Conservation (phyloP, 441 rosid species). For the Breynia disticha region DNA sequence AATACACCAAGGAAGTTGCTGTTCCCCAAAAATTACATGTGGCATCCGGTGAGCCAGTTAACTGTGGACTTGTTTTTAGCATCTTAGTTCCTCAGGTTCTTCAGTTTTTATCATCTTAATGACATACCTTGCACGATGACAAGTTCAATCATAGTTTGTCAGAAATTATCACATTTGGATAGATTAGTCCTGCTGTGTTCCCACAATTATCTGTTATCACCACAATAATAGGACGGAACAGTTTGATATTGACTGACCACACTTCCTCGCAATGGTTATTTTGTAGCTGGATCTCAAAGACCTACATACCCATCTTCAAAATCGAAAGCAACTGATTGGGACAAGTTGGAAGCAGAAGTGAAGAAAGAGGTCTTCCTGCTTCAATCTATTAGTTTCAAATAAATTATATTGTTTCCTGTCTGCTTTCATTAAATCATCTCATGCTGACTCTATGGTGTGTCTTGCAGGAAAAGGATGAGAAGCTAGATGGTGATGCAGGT, state of each 20-base stretch:
- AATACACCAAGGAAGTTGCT: slow-evolving; percentile 26
- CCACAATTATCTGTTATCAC: too few relatives aligned
- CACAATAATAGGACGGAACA: too few relatives aligned
- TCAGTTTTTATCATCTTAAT: neutral
- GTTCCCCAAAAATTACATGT: slow-evolving; percentile 6
- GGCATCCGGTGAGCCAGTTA: slow-evolving; percentile 8
- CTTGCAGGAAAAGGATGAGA: slow-evolving; percentile 80
- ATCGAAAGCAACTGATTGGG: slow-evolving; percentile 68
- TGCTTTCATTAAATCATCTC: neutral
- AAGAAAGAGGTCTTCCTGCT: slow-evolving; percentile 50
- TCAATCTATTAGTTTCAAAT: neutral
- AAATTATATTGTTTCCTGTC: neutral
- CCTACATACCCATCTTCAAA: slow-evolving; percentile 61
- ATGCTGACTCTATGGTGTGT: neutral
- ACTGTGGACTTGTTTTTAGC: neutral
- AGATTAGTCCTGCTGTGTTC: too few relatives aligned
- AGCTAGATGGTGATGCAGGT: slow-evolving; percentile 83
- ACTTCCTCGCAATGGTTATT: too few relatives aligned
- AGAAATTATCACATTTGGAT: too few relatives aligned
- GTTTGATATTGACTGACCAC: too few relatives aligned
- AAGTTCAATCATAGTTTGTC: neutral
- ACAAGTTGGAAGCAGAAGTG: slow-evolving; percentile 72
- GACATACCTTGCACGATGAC: neutral
- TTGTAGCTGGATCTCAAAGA: slow-evolving; percentile 21
- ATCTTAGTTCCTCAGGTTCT: neutral